Conservation (phyloP, 768 basidiomycete species). For the Phylloporus sp. region DNA sequence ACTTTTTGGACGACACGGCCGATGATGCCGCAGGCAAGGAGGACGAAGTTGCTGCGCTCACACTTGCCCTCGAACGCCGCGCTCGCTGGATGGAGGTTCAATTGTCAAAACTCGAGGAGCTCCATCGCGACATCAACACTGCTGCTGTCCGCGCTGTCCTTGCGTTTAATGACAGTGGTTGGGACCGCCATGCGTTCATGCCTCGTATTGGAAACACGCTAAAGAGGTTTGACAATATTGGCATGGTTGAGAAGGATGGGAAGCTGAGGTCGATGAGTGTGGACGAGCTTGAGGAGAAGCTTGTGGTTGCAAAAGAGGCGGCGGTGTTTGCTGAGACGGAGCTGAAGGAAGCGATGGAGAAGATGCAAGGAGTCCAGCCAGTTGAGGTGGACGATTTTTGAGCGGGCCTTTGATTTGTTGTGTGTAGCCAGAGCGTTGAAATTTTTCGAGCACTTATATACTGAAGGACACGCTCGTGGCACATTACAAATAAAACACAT, state of each 20-base stretch:
- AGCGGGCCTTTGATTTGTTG: conserved; percentile 3
- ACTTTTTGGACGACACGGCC: conserved; percentile 73
- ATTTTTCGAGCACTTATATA: no score
- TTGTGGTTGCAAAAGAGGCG: conserved; percentile 66
- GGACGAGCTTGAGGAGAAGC: conserved; percentile 73
- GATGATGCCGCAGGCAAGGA: conserved; percentile 65
- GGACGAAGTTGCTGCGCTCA: conserved; percentile 82
- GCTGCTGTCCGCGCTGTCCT: conserved; percentile 81
- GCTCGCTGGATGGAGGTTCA: conserved; percentile 94
- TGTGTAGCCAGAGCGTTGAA: no score
- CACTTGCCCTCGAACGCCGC: conserved; percentile 80
- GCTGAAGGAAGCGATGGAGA: conserved; percentile 71
- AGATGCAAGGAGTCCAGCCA: conserved; percentile 54
- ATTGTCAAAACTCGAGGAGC: conserved; percentile 80
- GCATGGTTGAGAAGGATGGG: conserved; percentile 46
- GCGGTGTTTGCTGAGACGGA: conserved; percentile 71
- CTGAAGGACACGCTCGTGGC: no score
- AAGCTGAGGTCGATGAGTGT: conserved; percentile 50
- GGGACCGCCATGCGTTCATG: conserved; percentile 68
- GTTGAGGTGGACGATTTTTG: conserved; percentile 35
- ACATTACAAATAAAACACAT: conserved; percentile 10
- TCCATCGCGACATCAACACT: conserved; percentile 87
- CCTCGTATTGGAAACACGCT: conserved; percentile 70
- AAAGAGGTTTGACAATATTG: conserved; percentile 63
- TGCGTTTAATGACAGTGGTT: conserved; percentile 80